Evolutionary conservation across 2,329 filamentous ascomycete genomes (phyloP).

Genomic region (Rhytidhysteron rufulum): DNA sequence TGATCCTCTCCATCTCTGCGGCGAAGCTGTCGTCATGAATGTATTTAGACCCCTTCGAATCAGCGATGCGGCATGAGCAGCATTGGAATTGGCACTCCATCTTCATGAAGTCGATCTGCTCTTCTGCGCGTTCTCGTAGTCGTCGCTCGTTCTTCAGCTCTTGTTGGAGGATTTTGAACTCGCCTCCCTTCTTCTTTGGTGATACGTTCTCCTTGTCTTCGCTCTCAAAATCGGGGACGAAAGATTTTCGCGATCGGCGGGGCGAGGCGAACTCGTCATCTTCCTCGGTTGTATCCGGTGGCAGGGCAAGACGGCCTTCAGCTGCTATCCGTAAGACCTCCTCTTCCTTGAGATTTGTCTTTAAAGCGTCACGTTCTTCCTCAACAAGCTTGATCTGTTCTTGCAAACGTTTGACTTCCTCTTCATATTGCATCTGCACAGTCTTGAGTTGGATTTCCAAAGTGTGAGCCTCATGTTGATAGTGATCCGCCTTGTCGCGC

Average conservation of each 20-base stretch:
- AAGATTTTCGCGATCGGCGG: constrained; percentile 47
- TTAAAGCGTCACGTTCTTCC: constrained; percentile 71
- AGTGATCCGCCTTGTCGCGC: constrained; percentile 27
- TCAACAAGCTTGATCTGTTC: constrained; percentile 64
- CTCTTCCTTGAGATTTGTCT: constrained; percentile 68
- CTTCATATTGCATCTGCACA: constrained; percentile 60
- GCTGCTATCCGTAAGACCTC: constrained; percentile 69
- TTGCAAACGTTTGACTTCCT: constrained; percentile 62
- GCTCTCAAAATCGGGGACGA: constrained; percentile 36
- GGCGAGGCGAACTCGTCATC: constrained; percentile 63
- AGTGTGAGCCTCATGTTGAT: constrained; percentile 43
- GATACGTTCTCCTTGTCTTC: constrained; percentile 46
- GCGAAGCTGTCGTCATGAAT: constrained; percentile 34
- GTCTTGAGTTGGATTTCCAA: constrained; percentile 49
- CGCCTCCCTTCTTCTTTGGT: constrained; percentile 45
- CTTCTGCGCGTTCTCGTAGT: constrained; percentile 64
- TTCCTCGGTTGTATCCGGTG: constrained; percentile 46
- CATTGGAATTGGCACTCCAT: constrained; percentile 68
- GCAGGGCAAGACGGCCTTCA: constrained; percentile 66
- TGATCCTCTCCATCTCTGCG: constrained; percentile 35
- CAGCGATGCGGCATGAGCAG: constrained; percentile 55
- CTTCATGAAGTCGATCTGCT: constrained; percentile 72
- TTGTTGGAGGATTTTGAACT: constrained; percentile 47
- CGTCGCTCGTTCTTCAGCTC: constrained; percentile 52
- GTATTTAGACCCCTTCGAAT: constrained; percentile 36